Percentiles rank a stretch among this genome's conserved stretches.
Conservation (phyloP, 306 rosid genomes). For the Citrullus amarus region DNA sequence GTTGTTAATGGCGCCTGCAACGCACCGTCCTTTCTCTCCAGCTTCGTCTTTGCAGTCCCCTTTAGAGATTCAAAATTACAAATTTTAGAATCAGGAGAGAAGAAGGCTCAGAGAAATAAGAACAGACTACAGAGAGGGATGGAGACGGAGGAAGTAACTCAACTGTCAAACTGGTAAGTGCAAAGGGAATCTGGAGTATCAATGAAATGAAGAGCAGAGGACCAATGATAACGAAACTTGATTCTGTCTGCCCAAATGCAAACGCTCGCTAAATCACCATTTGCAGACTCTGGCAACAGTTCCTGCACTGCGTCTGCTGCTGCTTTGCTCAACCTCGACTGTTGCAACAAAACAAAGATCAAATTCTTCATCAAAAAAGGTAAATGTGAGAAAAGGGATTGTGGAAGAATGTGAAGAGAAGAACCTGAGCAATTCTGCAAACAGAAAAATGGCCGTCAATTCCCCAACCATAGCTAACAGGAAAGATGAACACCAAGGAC, state of each 20-base stretch:
- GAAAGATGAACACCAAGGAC: conserved; percentile 29
- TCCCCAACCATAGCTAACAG: conserved; percentile 53
- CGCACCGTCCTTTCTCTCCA: conserved; percentile 45
- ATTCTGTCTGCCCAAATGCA: conserved; percentile 75
- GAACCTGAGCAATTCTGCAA: conserved; percentile 72
- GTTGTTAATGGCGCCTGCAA: conserved; percentile 57
- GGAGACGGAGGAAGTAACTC: background rate
- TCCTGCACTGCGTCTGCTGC: conserved; percentile 53
- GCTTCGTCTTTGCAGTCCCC: conserved; percentile 74
- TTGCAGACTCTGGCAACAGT: conserved; percentile 44
- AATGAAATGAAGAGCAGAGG: conserved; percentile 62
- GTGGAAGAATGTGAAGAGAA: background rate
- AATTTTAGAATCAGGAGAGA: background rate
- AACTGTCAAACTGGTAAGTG: conserved; percentile 38
- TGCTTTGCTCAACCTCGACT: conserved; percentile 39
- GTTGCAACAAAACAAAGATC: background rate
- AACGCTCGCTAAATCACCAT: conserved; percentile 37
- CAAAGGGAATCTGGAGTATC: conserved; percentile 64
- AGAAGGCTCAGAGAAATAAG: background rate
- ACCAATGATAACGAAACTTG: conserved; percentile 45
- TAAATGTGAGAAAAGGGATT: background rate
- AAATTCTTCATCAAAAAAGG: background rate
- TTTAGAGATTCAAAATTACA: conserved; percentile 11
- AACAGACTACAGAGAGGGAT: background rate
- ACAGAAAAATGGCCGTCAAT: conserved; percentile 48